Evolutionary conservation across 2,329 filamentous ascomycete genomes (phyloP), one percentile per base, ranked within the genome.

Genomic region (Fusarium stilboides): DNA sequence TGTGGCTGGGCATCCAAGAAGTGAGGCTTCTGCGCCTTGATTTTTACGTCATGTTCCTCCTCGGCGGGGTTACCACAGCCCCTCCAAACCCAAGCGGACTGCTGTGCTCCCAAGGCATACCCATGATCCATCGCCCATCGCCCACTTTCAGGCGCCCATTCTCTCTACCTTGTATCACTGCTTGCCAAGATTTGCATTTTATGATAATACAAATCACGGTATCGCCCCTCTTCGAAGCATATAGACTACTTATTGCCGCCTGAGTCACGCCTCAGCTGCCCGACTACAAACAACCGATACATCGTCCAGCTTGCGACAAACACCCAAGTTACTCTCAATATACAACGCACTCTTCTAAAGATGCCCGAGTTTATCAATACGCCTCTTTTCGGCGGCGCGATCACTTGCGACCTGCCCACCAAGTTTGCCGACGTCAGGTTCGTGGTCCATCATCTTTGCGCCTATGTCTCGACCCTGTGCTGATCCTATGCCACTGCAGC

Each of bases 381-480:
- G 47, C 82, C 86, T 56, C 88, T 94, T 46, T 94, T 90, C 77
- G 92, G 92, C 77, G 91, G 91, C 77, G 91, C 92, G 64, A 87
- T 94, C 67, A 84, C 86, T 69, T 88, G 86, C 74, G 90, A 93
- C 65, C 82, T 94, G 15, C 92, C 92, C 15, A 78, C 83, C 52
- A 85, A 85, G 68, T 93, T 92, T 78, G 87, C 87, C 71, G 92
- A 94, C 75, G 90, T 93, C 60, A 93, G 91, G 92, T 93, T 36
- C 28, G 54, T 31, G 19, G 26, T 33, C 24, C 9, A 26, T 53
- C 31, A 8, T 24, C 55, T 51, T 64, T 59, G 70, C 65, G 57
- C 58, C 40, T 12, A 58, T 19, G 15, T 45, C 45, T 31, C 15
- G 22, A 50, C 28, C 44, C 55, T 10, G 33, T 65, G 26, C 57